These are phyloP conservation scores for Xanthoconium separans DNA, from an alignment of 1,284 basidiomycete genomes.

Conservation along the genomic window DNA sequence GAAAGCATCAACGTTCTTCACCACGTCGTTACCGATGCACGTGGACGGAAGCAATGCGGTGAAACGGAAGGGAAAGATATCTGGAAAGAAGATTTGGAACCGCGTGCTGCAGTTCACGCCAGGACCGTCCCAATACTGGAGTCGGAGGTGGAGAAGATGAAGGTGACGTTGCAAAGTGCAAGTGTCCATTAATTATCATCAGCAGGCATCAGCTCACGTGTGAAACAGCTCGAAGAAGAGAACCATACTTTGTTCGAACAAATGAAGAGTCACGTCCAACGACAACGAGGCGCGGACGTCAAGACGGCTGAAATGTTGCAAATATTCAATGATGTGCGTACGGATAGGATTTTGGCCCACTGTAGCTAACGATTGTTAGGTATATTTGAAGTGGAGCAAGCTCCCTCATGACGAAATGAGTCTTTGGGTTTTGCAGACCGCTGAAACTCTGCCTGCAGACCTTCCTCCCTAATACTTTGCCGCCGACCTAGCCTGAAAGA, in stretches of 20 bases:
- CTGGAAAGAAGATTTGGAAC: constrained; percentile 62
- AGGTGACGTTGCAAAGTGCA: constrained; percentile 50
- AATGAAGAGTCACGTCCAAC: constrained; percentile 47
- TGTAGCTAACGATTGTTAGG: constrained; percentile 36
- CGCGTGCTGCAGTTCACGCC: constrained; percentile 58
- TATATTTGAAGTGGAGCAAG: constrained; percentile 52
- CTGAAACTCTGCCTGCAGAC: constrained; percentile 46
- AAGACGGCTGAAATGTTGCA: constrained; percentile 48
- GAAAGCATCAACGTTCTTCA: constrained; percentile 70
- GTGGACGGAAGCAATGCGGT: constrained; percentile 55
- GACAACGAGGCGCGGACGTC: constrained; percentile 46
- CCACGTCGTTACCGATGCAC: constrained; percentile 63
- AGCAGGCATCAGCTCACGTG: not conserved
- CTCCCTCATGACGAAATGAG: constrained; percentile 61
- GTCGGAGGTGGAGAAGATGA: constrained; percentile 51
- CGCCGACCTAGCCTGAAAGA: too few relatives aligned
- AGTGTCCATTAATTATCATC: constrained; percentile 9
- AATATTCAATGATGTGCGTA: constrained; percentile 53
- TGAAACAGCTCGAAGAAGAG: constrained; percentile 51
- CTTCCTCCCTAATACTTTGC: constrained; percentile 17
- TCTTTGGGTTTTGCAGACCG: constrained; percentile 58
- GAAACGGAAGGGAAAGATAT: constrained; percentile 47
- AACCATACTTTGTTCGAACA: constrained; percentile 49
- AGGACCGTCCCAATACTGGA: constrained; percentile 59
- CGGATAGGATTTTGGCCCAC: not conserved